Evolutionary conservation across 306 rosid genomes (phyloP).

Genomic region (Sphenostylis stenocarpa): DNA sequence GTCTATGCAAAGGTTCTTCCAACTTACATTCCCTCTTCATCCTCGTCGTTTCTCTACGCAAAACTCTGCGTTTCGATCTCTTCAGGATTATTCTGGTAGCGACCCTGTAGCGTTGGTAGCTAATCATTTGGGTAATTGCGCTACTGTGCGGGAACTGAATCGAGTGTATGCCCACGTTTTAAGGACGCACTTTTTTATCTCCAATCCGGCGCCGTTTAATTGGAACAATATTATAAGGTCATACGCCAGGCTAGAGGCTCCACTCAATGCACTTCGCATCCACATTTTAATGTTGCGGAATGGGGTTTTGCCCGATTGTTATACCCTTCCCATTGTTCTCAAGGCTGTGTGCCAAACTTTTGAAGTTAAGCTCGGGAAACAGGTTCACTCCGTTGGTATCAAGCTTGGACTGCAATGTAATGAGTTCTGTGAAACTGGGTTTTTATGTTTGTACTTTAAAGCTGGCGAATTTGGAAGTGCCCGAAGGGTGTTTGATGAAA

Average conservation of each 20-base stretch:
- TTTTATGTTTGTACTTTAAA: constrained; percentile 53
- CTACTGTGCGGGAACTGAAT: constrained; percentile 35
- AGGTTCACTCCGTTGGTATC: constrained; percentile 56
- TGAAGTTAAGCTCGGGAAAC: constrained; percentile 46
- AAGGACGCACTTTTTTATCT: constrained; percentile 43
- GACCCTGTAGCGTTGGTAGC: constrained; percentile 36
- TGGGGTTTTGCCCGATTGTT: constrained; percentile 59
- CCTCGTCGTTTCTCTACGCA: constrained; percentile 31
- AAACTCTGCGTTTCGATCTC: background rate
- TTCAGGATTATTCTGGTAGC: background rate
- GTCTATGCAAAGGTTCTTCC: constrained; percentile 34
- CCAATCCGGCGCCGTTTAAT: constrained; percentile 50
- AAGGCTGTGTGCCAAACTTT: constrained; percentile 53
- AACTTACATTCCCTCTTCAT: background rate
- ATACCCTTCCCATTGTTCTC: constrained; percentile 68
- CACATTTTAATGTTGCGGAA: constrained; percentile 49
- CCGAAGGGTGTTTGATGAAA: constrained; percentile 62
- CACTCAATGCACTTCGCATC: constrained; percentile 45
- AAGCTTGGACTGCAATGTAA: constrained; percentile 59
- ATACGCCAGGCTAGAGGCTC: constrained; percentile 55
- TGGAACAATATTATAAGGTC: constrained; percentile 73
- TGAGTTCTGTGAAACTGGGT: constrained; percentile 72
- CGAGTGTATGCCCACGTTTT: constrained; percentile 47
- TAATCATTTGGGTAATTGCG: constrained; percentile 39
- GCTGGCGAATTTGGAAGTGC: constrained; percentile 64